phyloP scores from a whole-genome alignment of 164 flowering plant genomes.

The Protea cynaroides region DNA sequence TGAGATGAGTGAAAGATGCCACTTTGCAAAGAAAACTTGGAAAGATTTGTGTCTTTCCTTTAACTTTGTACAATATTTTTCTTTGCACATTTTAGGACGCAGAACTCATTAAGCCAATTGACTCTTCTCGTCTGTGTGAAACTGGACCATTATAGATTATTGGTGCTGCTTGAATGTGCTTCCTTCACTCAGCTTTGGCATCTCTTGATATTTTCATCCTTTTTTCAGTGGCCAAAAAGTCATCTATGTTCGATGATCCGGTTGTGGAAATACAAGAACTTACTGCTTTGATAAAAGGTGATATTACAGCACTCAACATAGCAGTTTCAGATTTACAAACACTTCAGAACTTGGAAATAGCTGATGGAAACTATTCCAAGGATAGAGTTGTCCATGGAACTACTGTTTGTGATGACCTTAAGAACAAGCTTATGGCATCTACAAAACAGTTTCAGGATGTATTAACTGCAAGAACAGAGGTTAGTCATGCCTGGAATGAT shows the following conservation, averaged over 20 bases:
- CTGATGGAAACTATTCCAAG: constrained; percentile 55
- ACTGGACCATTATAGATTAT: not conserved
- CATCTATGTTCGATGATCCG: constrained; percentile 88
- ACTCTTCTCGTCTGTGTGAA: not conserved
- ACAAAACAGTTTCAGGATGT: constrained; percentile 84
- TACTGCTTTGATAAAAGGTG: constrained; percentile 63
- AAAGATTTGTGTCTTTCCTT: too few relatives aligned
- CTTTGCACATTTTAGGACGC: not conserved
- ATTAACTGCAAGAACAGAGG: constrained; percentile 73
- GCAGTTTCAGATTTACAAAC: constrained; percentile 69
- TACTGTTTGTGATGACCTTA: constrained; percentile 78
- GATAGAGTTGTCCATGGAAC: constrained; percentile 67
- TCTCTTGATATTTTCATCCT: constrained; percentile 5
- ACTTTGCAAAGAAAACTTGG: too few relatives aligned
- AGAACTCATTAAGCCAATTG: not conserved
- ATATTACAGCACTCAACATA: constrained; percentile 57
- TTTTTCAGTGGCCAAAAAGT: constrained; percentile 68
- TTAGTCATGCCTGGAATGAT: constrained; percentile 12
- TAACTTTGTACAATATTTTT: not conserved
- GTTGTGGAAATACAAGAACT: constrained; percentile 71
- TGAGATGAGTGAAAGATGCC: too few relatives aligned
- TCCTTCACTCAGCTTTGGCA: constrained; percentile 6
- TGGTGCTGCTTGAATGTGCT: not conserved
- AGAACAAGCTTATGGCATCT: constrained; percentile 69
- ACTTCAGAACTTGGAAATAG: constrained; percentile 55